A percentile compares a stretch with the other conserved stretches of the same genome.
Conservation (phyloP, 2,329 filamentous ascomycete species). For the Allantophomopsis lycopodina region DNA sequence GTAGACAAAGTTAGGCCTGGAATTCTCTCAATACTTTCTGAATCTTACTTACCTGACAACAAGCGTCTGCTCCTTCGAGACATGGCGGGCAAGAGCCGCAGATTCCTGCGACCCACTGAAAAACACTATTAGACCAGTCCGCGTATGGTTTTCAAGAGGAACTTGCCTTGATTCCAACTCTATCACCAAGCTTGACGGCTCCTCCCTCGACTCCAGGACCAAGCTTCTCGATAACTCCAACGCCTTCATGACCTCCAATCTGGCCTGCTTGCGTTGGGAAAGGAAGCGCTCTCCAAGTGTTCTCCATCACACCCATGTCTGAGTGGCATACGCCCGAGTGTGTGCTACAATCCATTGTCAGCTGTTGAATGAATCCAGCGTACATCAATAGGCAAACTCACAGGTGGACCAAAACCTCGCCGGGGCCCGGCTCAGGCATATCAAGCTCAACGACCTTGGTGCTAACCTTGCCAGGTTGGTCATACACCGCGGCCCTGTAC, state of each 20-base stretch:
- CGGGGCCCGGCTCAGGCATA: constrained; percentile 47
- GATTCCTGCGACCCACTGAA: constrained; percentile 36
- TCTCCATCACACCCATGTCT: constrained; percentile 42
- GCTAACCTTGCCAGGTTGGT: constrained; percentile 49
- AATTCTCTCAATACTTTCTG: no score
- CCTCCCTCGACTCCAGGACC: constrained; percentile 42
- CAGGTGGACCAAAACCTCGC: constrained; percentile 50
- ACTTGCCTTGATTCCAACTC: constrained; percentile 53
- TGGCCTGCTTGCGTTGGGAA: constrained; percentile 44
- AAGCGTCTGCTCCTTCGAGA: constrained; percentile 44
- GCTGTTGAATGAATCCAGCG: not conserved
- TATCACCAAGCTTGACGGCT: constrained; percentile 48
- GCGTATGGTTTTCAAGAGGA: constrained; percentile 26
- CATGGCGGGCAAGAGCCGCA: constrained; percentile 37
- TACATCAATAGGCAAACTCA: constrained; percentile 16
- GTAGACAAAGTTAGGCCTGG: no score
- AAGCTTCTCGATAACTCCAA: constrained; percentile 50
- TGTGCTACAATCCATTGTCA: constrained; percentile 24
- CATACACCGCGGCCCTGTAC: constrained; percentile 50
- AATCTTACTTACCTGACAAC: constrained; percentile 42
- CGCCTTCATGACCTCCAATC: constrained; percentile 57
- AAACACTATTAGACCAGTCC: constrained; percentile 6
- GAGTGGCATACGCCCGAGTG: constrained; percentile 54
- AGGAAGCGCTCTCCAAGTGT: constrained; percentile 35
- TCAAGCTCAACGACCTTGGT: constrained; percentile 50